Conservation (phyloP, 768 basidiomycete species). For the Agaricus subrufescens region DNA sequence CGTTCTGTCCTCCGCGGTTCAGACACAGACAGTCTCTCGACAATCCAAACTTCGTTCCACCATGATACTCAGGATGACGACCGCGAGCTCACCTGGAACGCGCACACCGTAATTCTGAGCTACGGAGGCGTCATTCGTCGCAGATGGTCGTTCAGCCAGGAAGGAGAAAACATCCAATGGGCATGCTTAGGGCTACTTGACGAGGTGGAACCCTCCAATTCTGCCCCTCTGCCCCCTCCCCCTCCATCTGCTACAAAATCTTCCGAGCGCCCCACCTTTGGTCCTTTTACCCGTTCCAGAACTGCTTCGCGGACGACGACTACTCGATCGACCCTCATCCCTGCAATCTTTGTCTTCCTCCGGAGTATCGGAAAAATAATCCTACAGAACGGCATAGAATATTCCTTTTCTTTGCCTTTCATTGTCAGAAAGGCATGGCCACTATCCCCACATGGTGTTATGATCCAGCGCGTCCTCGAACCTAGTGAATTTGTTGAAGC, state of each 20-base stretch:
- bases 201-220: conserved; percentile 34
- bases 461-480: conserved; percentile 74
- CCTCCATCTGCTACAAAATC: conserved; percentile 7
- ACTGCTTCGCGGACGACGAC: conserved; percentile 32
- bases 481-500: conserved; percentile 63
- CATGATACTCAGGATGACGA: conserved; percentile 34
- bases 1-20: conserved; percentile 55
- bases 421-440: conserved; percentile 79
- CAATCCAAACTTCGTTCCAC: conserved; percentile 39
- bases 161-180: conserved; percentile 70
- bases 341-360: conserved; percentile 74
- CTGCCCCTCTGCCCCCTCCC: conserved; percentile 18
- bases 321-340: conserved; percentile 34
- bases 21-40: conserved; percentile 34
- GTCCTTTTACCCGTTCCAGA: conserved; percentile 44
- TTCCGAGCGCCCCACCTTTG: conserved; percentile 40
- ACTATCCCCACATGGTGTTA: conserved; percentile 69
- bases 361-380: conserved; percentile 72
- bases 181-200: conserved; percentile 76
- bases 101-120: conserved; percentile 55
- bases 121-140: conserved; percentile 64
- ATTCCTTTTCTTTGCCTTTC: conserved; percentile 78
- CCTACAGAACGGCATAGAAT: conserved; percentile 65
- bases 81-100: conserved; percentile 73
- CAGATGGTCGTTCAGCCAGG: conserved; percentile 71